phyloP scores from a whole-genome alignment of 192 early-diverging fungal species.

The Coemansia reversa region DNA sequence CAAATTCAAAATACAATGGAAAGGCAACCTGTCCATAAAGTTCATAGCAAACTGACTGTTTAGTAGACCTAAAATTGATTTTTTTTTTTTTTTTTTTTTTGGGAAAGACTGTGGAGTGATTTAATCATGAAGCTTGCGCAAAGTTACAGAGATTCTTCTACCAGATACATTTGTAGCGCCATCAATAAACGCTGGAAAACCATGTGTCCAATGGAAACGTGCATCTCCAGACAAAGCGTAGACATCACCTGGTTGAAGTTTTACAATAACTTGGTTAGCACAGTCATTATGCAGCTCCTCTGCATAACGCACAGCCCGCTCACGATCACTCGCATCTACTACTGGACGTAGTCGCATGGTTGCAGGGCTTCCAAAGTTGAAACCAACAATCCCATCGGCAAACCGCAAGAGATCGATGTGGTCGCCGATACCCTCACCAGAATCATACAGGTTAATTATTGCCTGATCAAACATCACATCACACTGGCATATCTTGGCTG shows the following conservation, averaged over 20 bases:
- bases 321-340: not conserved
- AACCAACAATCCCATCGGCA: slow-evolving; percentile 54
- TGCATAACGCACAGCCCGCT: slow-evolving; percentile 16
- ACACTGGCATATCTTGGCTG: not conserved
- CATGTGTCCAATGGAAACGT: slow-evolving; percentile 58
- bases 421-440: slow-evolving; percentile 55
- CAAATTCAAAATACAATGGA: not conserved
- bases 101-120: not conserved
- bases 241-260: slow-evolving; percentile 48
- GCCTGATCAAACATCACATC: slow-evolving; percentile 47
- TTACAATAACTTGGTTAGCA: slow-evolving; percentile 7
- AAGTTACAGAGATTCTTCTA: slow-evolving; percentile 37
- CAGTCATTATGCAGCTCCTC: not conserved
- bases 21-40: not conserved
- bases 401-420: slow-evolving; percentile 61
- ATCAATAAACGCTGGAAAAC: slow-evolving; percentile 33
- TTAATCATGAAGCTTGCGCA: slow-evolving; percentile 24
- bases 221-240: slow-evolving; percentile 54
- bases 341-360: slow-evolving; percentile 46
- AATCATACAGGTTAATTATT: slow-evolving; percentile 56
- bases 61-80: not conserved
- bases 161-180: slow-evolving; percentile 13
- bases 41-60: no score
- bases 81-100: slow-evolving; percentile 10
- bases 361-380: slow-evolving; percentile 41